Conservation (phyloP, 306 rosid genomes). For the Medicago lupulina region DNA sequence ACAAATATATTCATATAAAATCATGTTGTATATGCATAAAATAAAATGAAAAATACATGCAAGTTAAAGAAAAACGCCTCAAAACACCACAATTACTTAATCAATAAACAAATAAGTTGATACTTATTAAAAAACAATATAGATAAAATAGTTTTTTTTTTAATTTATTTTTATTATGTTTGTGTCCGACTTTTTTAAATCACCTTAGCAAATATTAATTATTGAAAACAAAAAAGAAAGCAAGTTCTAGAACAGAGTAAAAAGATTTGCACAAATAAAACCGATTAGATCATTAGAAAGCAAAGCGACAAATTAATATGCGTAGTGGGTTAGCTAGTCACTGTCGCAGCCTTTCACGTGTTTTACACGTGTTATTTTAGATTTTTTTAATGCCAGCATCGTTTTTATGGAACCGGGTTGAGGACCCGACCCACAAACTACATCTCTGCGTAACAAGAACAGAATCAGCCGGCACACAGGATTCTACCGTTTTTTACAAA, state of each 20-base stretch:
- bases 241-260: not conserved
- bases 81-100: not conserved
- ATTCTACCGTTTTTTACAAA: not conserved
- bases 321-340: no score
- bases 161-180: no score
- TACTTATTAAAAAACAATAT: not conserved
- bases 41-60: no score
- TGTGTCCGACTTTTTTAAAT: not conserved
- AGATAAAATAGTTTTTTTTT: no score
- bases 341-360: not conserved
- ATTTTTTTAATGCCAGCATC: not conserved
- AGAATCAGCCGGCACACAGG: not conserved
- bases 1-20: no score
- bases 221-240: not conserved
- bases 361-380: not conserved
- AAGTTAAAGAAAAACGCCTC: no score
- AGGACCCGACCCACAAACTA: not conserved
- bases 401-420: not conserved
- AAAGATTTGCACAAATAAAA: not conserved
- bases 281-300: not conserved
- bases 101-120: not conserved
- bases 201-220: not conserved
- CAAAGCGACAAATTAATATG: not conserved
- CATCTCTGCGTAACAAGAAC: not conserved
- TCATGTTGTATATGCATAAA: not conserved